Evolutionary conservation across 1,139 yeast species (phyloP), one percentile per base, ranked within the genome.

Genomic region (Pichia sp.): DNA sequence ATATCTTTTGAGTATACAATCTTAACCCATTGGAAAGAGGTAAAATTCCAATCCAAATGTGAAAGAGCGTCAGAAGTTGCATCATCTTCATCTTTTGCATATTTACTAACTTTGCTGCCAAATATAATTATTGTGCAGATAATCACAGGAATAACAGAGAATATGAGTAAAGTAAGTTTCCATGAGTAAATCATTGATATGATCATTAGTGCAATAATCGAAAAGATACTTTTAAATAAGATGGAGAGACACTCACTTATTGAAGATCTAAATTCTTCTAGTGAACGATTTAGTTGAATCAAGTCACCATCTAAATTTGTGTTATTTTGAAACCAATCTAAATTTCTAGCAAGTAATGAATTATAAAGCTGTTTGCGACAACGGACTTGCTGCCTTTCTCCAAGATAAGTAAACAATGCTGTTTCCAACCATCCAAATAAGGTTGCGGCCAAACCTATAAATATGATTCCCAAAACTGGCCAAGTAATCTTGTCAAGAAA

Each of bases 121-220:
- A 81, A 72, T 2, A 69, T 40, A 40, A 67, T 61, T 0, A 83
- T 77, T 15, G 72, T 49, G 0, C 69, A 14, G 0, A 68, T 68
- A 49, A 91, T 74, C 0, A 86, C 31, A 0, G 98, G 98, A 3
- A 85, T 55, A 8, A 82, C 70, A 1, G 85, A 79, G 46, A 89
- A 57, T 17, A 84, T 74, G 0, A 91, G 74, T 25, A 91, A 59
- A 0, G 97, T 84, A 11, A 91, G 68, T 4, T 83, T 70, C 96
- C 97, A 89, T 0, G 94, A 83, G 47, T 77, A 80, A 45, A 72
- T 70, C 59, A 91, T 72, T 0, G 96, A 80, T 2, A 85, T 76
- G 1, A 74, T 69, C 2, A 84, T 60, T 6, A 84, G 65, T 0
- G 84, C 74, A 5, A 77, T 41, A 0, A 77, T 64, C 0, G 84